phyloP scores from a whole-genome alignment of 176 grass and related monocot species.

The Paspalum vaginatum region DNA sequence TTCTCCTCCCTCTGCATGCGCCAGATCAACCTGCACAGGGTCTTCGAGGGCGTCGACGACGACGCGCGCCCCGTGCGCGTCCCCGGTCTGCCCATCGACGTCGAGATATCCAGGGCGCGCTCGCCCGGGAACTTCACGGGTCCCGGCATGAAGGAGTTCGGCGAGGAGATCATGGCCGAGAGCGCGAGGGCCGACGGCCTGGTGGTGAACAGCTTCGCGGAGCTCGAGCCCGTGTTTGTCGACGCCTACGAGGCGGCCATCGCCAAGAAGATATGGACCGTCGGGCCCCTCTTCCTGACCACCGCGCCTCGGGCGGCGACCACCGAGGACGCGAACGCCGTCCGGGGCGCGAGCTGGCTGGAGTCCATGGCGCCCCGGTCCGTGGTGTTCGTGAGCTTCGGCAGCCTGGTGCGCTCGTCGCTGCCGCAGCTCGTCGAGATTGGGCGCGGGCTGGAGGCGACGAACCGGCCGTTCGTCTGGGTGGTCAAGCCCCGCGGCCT shows the following conservation, averaged over 20 bases:
- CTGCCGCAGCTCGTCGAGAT: conserved; percentile 52
- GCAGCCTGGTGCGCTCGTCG: conserved; percentile 54
- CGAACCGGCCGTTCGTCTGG: conserved; percentile 50
- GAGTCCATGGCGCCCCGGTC: conserved; percentile 44
- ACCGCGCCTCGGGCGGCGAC: not conserved
- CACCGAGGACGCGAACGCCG: not conserved
- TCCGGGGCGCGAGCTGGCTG: conserved; percentile 46
- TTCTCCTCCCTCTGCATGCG: conserved; percentile 54
- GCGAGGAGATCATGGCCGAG: conserved; percentile 22
- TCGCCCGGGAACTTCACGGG: conserved; percentile 39
- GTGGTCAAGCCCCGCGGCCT: conserved; percentile 46
- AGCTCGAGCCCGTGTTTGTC: conserved; percentile 44
- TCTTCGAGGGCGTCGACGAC: conserved; percentile 42
- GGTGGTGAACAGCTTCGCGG: conserved; percentile 46
- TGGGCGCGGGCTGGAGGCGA: conserved; percentile 24
- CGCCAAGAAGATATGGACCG: conserved; percentile 49
- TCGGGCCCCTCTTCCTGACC: conserved; percentile 48
- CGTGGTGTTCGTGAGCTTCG: conserved; percentile 65
- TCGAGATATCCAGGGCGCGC: conserved; percentile 39
- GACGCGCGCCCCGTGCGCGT: conserved; percentile 31
- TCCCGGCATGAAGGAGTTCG: conserved; percentile 32
- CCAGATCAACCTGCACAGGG: conserved; percentile 1
- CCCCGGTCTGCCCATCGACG: conserved; percentile 32
- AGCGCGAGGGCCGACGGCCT: conserved; percentile 39
- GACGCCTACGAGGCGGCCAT: conserved; percentile 42